A percentile compares a stretch with the other conserved stretches of the same genome.
These are phyloP conservation scores for Jacaranda mimosifolia DNA, from an alignment of 257 asterid genomes.

Conservation along the genomic window DNA sequence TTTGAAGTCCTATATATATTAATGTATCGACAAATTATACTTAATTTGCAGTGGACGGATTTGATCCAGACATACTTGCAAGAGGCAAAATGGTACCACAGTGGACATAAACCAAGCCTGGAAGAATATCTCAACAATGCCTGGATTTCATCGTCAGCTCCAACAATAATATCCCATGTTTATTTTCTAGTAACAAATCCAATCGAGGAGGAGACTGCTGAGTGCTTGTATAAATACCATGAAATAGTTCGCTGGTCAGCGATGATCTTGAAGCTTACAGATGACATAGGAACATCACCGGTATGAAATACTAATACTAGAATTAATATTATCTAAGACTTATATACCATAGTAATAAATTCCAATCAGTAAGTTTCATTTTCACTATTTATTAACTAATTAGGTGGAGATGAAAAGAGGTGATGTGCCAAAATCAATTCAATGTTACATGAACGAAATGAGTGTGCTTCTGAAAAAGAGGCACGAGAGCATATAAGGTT, in stretches of 20 bases:
- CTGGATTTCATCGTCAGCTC: slow-evolving; percentile 44
- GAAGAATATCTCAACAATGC: slow-evolving; percentile 51
- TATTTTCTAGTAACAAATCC: slow-evolving; percentile 38
- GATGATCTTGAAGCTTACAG: slow-evolving; percentile 31
- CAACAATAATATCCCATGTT: slow-evolving; percentile 32
- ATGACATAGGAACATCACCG: slow-evolving; percentile 54
- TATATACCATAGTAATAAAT: too few relatives aligned
- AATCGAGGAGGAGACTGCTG: slow-evolving; percentile 33
- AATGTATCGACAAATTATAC: too few relatives aligned
- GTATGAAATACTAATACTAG: slow-evolving; percentile 18
- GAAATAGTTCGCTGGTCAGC: slow-evolving; percentile 40
- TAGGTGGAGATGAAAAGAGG: too few relatives aligned
- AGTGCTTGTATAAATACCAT: slow-evolving; percentile 23
- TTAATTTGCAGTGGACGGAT: slow-evolving; percentile 38
- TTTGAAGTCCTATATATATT: too few relatives aligned
- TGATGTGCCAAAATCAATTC: too few relatives aligned
- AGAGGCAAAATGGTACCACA: slow-evolving; percentile 46
- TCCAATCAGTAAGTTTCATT: too few relatives aligned
- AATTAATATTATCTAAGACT: too few relatives aligned
- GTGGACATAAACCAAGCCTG: slow-evolving; percentile 32
- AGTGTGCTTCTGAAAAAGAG: too few relatives aligned
- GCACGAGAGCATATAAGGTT: too few relatives aligned
- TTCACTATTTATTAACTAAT: too few relatives aligned
- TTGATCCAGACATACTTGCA: slow-evolving; percentile 28
- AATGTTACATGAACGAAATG: too few relatives aligned